Base-by-base conservation (phyloP, 116 monocot genomes). In the Posidonia oceanica region DNA sequence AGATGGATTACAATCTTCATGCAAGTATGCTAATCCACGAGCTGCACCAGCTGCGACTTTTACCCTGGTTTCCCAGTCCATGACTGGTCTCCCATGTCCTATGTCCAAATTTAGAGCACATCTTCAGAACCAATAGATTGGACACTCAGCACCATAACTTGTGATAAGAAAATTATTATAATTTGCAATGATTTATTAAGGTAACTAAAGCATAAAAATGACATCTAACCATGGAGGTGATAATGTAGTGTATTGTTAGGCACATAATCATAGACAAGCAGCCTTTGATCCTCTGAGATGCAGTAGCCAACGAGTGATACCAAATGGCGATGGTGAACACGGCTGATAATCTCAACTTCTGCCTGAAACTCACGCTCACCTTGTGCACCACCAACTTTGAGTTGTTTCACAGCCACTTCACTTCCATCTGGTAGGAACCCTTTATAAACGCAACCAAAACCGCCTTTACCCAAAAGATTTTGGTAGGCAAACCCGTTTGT, bases 241-340 rank as follows among this genome's bases (percentile, higher is more conserved):
- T 83, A 78, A 69, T 97, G 67, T 58, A 97, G 83, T 16, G 92
- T 97, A 60, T 87, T 61, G 60, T 97, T 97, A 8, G 97, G 92
- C 66, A 97, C 89, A 80, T 69, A 97, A 69, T 97, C 97, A 76
- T 97, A 97, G 23, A 97, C 93, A 63, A 97, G 87, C 58, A 92
- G 67, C 62, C 93, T 82, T 69, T 92, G 87, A 56, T 75, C 78
- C 23, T 87, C 92, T 14, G 83, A 72, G 67, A 92, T 92, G 74
- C 92, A 97, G 76, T 89, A 89, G 10, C 97, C 97, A 3, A 97
- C 92, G 48, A 97, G 80, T 10, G 97, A 92, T 70, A 97, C 97
- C 80, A 97, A 76, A 80, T 97, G 92, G n/a, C 97, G 89, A 82
- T 97, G 97, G 64, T 97, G 97, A 7, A 92, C 80, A 17, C 92